A percentile compares a stretch with the other conserved stretches of the same genome.
Evolutionary conservation across 2,329 filamentous ascomycete genomes (phyloP).

Genomic region (Zymoseptoria brevis): DNA sequence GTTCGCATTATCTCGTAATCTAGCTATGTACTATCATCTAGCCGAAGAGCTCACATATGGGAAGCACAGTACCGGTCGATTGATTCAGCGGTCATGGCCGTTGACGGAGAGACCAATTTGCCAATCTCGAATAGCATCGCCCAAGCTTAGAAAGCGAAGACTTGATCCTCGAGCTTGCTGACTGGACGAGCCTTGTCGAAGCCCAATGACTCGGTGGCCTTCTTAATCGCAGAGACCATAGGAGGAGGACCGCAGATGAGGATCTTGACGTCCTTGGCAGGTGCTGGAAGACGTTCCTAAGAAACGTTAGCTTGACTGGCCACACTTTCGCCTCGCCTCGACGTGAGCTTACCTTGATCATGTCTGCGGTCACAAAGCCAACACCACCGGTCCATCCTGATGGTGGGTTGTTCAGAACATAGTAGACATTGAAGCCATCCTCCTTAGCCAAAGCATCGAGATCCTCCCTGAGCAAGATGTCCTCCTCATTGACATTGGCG

Average conservation of each 20-base stretch:
- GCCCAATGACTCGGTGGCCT: conserved; percentile 78
- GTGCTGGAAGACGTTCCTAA: conserved; percentile 70
- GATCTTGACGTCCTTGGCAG: conserved; percentile 83
- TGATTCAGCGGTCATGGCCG: too few relatives aligned
- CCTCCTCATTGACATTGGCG: conserved; percentile 86
- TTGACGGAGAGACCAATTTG: not conserved
- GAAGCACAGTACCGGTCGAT: too few relatives aligned
- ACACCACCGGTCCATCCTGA: conserved; percentile 86
- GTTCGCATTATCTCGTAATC: too few relatives aligned
- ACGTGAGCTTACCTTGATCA: conserved; percentile 62
- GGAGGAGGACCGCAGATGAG: conserved; percentile 91
- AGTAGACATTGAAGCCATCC: conserved; percentile 84
- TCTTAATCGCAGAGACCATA: conserved; percentile 97
- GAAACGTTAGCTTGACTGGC: conserved; percentile 2
- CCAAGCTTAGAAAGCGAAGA: conserved; percentile 74
- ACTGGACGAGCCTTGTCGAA: conserved; percentile 89
- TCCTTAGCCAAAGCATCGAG: conserved; percentile 69
- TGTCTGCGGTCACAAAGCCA: conserved; percentile 89
- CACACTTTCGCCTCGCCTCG: not conserved
- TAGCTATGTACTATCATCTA: too few relatives aligned
- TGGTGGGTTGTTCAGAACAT: conserved; percentile 92
- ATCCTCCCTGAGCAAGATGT: conserved; percentile 90
- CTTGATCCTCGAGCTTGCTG: conserved; percentile 96
- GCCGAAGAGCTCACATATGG: too few relatives aligned
- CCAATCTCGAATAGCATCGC: not conserved